Percentiles rank a stretch among this genome's conserved stretches.
These are phyloP conservation scores for Umbelopsis ramanniana DNA, from an alignment of 192 early-diverging fungal genomes.

Conservation along the genomic window DNA sequence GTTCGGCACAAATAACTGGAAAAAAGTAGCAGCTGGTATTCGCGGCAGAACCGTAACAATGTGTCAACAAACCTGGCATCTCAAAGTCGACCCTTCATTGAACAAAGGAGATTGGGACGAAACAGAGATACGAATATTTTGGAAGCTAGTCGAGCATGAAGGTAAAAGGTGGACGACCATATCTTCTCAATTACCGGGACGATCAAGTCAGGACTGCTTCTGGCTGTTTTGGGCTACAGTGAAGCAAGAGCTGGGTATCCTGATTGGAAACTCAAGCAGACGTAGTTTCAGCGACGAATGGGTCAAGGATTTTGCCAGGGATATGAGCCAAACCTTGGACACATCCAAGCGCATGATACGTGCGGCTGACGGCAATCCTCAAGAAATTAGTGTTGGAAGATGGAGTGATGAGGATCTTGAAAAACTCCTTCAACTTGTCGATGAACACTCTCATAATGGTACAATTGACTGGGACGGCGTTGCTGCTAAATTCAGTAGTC, in stretches of 20 bases:
- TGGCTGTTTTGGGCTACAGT: neutral
- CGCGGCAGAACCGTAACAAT: conserved; percentile 12
- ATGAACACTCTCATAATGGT: neutral
- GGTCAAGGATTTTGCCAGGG: neutral
- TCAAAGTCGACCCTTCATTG: conserved; percentile 18
- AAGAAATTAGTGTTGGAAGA: neutral
- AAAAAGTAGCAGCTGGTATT: conserved; percentile 16
- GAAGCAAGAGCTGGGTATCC: neutral
- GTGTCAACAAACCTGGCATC: conserved; percentile 13
- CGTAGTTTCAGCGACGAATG: neutral
- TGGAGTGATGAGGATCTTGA: conserved; percentile 9
- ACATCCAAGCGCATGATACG: neutral
- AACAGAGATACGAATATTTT: conserved; percentile 24
- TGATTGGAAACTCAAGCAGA: neutral
- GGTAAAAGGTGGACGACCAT: conserved; percentile 12
- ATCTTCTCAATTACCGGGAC: conserved; percentile 11
- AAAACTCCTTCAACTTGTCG: neutral
- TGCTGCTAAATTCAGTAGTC: neutral
- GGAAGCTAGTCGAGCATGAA: conserved; percentile 14
- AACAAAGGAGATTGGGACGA: conserved; percentile 19
- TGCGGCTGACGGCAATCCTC: neutral
- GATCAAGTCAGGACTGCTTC: neutral
- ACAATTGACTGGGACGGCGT: conserved; percentile 14
- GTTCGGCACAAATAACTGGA: conserved; percentile 26
- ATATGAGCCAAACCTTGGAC: neutral